Evolutionary conservation across 164 flowering plant genomes (phyloP), one percentile per base, ranked within the genome.

Genomic region (Tetrastigma voinierianum): DNA sequence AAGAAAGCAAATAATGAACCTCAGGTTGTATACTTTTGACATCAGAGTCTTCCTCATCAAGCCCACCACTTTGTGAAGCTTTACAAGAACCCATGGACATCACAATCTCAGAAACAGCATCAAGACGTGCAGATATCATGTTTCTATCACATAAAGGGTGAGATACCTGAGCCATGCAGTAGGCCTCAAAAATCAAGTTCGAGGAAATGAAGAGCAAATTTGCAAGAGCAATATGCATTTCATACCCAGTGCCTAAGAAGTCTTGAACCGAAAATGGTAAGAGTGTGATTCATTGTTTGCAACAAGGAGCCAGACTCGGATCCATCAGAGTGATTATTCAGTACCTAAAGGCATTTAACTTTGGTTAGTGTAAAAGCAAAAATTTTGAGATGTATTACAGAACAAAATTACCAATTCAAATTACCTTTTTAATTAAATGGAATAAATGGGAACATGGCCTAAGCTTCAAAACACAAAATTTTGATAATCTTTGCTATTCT

Each of bases 231-330:
- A 40, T 16, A 57, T n/a, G n/a, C n/a, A n/a, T 65, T 47, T 57
- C 86, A 77, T 90, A 94, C 97, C 98, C 98, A 95, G 70, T 90
- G 93, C 78, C 90, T 82, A 58, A 95, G 86, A 72, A 95, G 92
- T 82, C 98, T 90, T 61, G 93, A 84, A 44, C 98, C 98, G 81
- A 78, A 89, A 59, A 79, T 70, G 9, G 97, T 92, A 55, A 79
- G 80, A 23, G 98, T 95, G 53, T 84, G 83, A 72, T 95, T 85
- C 90, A 95, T 85, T 43, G 67, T 64, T 49, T 87, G 85, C 63
- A 92, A 72, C 80, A 95, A 78, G 56, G 98, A 86, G 62, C 97
- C 97, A 81, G 79, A 64, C 70, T 90, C 94, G 43, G 90, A 79
- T 2, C 97, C 97, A 82, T 92, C 84, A 51, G 73, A 75, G 66